Base-by-base conservation (phyloP, 495 filamentous ascomycete genomes). In the Daldinia caldariorum region DNA sequence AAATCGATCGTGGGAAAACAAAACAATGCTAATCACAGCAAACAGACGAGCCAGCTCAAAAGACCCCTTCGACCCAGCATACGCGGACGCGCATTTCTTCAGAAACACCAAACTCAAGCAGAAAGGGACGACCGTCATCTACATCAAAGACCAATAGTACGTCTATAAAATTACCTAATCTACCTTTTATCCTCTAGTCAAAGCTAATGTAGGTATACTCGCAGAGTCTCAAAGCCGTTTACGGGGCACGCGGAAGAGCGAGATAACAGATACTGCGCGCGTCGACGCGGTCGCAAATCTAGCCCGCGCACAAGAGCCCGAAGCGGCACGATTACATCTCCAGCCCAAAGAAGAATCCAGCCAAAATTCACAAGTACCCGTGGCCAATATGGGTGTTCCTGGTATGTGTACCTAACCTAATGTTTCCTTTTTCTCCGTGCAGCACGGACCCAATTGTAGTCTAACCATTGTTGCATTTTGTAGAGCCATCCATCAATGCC, bases 21-120 rank as follows among this genome's bases (percentile, higher is more conserved):
- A 9, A 38, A 32, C 9, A 7, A 7, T 18, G 10, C 13, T 57
- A 47, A 60, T 14, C 14, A 13, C 22, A 58, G 26, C 22, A 43
- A 69, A 63, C 51, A 66, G 63, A 73, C 34, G 67, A 68, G 1
- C 35, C 67, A 16, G 34, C 56, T 6, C 70, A 59, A 22, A 69
- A 57, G 37, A 73, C 73, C 4, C 67, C 67, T 26, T 49, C 59
- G 10, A 65, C 67, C 12, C 67, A 65, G 14, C 75, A 67, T n/a
- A 73, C 62, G 14, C 39, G 63, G 49, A 67, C 73, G 66, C 75
- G 70, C 49, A 70, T 77, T 45, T 73, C 75, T 49, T 75, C 73
- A 18, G 73, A 66, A 55, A 56, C 61, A 26, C 70, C 73, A 1
- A 60, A 35, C 35, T 65, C 68, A 12, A 59, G 55, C 51, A 51